A percentile compares a stretch with the other conserved stretches of the same genome.
These are phyloP conservation scores for Hevea brasiliensis DNA, from an alignment of 345 rosid genomes.

Conservation along the genomic window DNA sequence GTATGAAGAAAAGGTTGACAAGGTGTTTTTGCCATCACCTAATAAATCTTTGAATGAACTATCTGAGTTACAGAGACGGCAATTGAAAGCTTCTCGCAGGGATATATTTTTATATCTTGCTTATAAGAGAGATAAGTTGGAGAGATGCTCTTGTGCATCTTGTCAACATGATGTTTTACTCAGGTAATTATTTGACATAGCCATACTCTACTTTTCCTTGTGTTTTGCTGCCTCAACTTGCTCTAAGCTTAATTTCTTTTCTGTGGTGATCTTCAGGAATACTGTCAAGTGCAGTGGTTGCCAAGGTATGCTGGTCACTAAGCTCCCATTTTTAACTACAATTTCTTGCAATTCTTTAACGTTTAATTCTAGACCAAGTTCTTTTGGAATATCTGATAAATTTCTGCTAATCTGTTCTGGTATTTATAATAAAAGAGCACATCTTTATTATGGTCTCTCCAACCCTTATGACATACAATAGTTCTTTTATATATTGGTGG, in stretches of 20 bases:
- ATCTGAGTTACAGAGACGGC: slow-evolving; percentile 64
- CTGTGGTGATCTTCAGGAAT: slow-evolving; percentile 52
- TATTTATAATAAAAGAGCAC: too few species aligned
- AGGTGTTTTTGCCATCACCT: slow-evolving; percentile 34
- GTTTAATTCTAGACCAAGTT: not conserved
- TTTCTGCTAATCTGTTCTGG: not conserved
- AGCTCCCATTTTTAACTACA: slow-evolving; percentile 13
- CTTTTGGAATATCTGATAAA: not conserved
- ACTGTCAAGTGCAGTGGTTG: slow-evolving; percentile 73
- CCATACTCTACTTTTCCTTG: not conserved
- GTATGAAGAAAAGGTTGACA: slow-evolving; percentile 57
- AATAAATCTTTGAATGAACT: slow-evolving; percentile 37
- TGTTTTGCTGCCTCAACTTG: slow-evolving; percentile 14
- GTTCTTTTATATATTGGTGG: not conserved
- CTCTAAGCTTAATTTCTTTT: slow-evolving; percentile 23
- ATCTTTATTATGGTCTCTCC: not conserved
- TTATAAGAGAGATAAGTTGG: slow-evolving; percentile 64
- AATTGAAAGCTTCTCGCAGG: slow-evolving; percentile 69
- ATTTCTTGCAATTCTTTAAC: not conserved
- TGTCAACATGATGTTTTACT: slow-evolving; percentile 68
- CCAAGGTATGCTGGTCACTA: slow-evolving; percentile 55
- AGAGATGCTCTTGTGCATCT: slow-evolving; percentile 70
- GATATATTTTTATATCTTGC: slow-evolving; percentile 65
- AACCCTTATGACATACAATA: not conserved
- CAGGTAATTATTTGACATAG: slow-evolving; percentile 48